These are phyloP conservation scores for Nicotiana otophora DNA, from an alignment of 257 asterid species.

Conservation along the genomic window DNA sequence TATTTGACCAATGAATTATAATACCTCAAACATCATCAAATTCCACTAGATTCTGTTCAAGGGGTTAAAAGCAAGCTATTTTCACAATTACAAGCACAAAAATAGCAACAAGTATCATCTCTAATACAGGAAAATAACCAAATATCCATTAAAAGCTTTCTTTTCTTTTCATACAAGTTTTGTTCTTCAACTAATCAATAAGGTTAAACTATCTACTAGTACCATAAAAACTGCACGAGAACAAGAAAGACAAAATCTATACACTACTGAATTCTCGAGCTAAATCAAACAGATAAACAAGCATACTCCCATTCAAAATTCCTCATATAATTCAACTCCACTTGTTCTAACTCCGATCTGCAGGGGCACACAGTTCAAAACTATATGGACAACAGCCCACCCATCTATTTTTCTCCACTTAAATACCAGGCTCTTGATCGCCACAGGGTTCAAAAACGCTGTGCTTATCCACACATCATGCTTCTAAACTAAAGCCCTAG, in stretches of 20 bases:
- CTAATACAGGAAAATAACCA: background rate
- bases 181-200: background rate
- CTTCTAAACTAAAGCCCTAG: too few species aligned
- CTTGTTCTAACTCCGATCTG: too few species aligned
- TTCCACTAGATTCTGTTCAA: background rate
- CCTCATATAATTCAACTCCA: background rate
- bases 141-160: background rate
- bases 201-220: background rate
- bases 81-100: background rate
- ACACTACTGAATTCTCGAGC: background rate
- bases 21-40: background rate
- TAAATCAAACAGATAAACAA: background rate
- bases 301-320: background rate
- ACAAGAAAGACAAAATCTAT: background rate
- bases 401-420: too few species aligned
- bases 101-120: background rate
- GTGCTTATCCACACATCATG: too few species aligned
- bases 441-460: too few species aligned
- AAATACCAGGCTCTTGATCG: too few species aligned
- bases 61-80: background rate
- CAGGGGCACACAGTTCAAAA: too few species aligned
- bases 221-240: background rate
- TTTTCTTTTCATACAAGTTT: background rate
- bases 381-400: too few species aligned
- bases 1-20: too few species aligned